Evolutionary conservation across 2,329 filamentous ascomycete genomes (phyloP), one percentile per base, ranked within the genome.

Genomic region (Lomentospora prolificans): DNA sequence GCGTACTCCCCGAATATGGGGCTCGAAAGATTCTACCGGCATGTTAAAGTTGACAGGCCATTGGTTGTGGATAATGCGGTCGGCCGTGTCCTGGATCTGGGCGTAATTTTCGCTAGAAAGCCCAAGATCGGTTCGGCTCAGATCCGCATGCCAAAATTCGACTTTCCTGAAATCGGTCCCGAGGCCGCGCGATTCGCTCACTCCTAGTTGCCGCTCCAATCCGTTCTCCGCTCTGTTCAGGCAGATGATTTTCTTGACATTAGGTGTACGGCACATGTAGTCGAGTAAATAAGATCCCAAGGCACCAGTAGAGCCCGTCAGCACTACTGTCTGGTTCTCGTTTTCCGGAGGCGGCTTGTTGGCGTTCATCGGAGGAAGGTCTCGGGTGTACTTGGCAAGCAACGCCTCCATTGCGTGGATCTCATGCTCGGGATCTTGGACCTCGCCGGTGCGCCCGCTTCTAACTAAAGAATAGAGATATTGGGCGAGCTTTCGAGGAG

Each of bases 221-320:
- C 71, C 72, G 28, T 78, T 72, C 3, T 65, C 64, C 3, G 75
- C 53, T 4, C 78, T 67, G 27, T 58, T 53, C 3, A 59, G 53
- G 30, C 41, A 58, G 10, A 52, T 48, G 12, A 65, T 57, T 33
- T 57, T 57, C 8, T 56, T 58, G 17, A 69, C 64, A 2, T 57
- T 56, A 3, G 58, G 48, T 6, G 30, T 52, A n/a, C 24, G 50
- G 51, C 67, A 65, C 8, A 72, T 58, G 28, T 66, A 58, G 24
- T 71, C 65, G 6, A 76, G 67, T 2, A 96, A 75, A 64, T 90
- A 94, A 0, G 88, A 81, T 14, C 90, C 91, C 17, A 96, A 71
- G 71, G 95, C 95, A 2, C 91, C 91, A 4, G 91, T 96, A 3
- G 87, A 89, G 24, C 91, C 91, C 1, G 90, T 96, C 8, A 96